phyloP scores from a whole-genome alignment of 257 asterid species.

The Solanum sejunctum region DNA sequence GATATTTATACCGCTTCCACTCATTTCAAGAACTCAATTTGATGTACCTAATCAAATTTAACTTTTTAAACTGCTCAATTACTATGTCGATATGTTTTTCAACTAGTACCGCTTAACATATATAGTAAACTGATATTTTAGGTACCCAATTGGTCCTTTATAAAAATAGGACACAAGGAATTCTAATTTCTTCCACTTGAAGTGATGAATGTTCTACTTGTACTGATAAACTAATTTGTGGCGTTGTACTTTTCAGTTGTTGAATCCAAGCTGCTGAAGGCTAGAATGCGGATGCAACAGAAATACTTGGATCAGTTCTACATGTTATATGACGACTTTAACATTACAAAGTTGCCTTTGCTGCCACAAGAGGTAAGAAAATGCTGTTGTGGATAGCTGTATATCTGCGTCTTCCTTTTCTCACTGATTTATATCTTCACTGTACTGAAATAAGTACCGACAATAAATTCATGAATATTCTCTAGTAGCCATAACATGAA shows the following conservation, averaged over 20 bases:
- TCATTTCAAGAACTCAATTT: neutral
- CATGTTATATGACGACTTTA: constrained; percentile 80
- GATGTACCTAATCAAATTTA: neutral
- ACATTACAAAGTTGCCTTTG: constrained; percentile 87
- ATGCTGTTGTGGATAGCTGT: neutral
- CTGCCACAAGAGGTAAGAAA: constrained; percentile 81
- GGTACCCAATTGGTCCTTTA: neutral
- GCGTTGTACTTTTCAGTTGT: constrained; percentile 25
- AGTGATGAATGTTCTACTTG: neutral
- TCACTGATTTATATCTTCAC: neutral
- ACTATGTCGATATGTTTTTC: neutral
- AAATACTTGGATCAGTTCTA: constrained; percentile 89
- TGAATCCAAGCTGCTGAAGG: constrained; percentile 76
- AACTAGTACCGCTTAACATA: neutral
- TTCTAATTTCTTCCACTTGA: neutral
- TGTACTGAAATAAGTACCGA: neutral
- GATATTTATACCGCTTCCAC: neutral
- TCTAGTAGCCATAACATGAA: neutral
- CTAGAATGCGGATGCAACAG: constrained; percentile 89
- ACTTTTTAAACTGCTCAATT: neutral
- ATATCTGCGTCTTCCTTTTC: neutral
- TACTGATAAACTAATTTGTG: neutral
- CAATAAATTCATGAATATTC: neutral
- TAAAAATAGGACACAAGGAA: neutral
- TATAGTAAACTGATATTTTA: neutral